Percentiles rank a stretch among this genome's conserved stretches.
phyloP scores from a whole-genome alignment of 2,329 filamentous ascomycete species.

The Fusarium liriodendri region DNA sequence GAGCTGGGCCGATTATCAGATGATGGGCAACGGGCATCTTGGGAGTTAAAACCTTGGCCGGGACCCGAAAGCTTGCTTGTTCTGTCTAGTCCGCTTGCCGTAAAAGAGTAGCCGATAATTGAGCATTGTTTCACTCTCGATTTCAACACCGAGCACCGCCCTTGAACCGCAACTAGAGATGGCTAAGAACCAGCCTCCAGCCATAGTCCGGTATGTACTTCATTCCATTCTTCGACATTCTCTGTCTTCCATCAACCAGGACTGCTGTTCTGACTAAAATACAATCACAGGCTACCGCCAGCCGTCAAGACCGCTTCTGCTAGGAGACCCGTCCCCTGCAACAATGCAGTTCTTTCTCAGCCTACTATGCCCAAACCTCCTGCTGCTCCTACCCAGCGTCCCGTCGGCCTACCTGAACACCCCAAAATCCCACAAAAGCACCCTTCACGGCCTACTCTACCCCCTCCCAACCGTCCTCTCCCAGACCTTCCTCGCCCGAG shows the following conservation, averaged over 20 bases:
- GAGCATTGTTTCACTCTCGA: neutral
- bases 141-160: neutral
- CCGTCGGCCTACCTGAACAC: neutral
- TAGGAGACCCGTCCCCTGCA: neutral
- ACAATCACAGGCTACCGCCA: neutral
- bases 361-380: neutral
- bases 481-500: neutral
- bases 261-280: neutral
- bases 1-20: neutral
- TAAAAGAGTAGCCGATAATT: neutral
- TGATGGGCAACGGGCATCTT: neutral
- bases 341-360: neutral
- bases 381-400: neutral
- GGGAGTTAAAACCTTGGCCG: neutral
- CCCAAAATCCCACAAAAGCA: neutral
- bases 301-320: neutral
- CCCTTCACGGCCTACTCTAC: neutral
- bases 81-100: neutral
- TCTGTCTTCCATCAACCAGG: neutral
- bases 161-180: neutral
- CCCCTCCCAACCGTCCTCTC: neutral
- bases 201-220: neutral
- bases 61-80: neutral
- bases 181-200: neutral
- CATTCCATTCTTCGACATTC: neutral